Conservation (phyloP, 2,329 filamentous ascomycete genomes). For the Magnaporthales sp. region DNA sequence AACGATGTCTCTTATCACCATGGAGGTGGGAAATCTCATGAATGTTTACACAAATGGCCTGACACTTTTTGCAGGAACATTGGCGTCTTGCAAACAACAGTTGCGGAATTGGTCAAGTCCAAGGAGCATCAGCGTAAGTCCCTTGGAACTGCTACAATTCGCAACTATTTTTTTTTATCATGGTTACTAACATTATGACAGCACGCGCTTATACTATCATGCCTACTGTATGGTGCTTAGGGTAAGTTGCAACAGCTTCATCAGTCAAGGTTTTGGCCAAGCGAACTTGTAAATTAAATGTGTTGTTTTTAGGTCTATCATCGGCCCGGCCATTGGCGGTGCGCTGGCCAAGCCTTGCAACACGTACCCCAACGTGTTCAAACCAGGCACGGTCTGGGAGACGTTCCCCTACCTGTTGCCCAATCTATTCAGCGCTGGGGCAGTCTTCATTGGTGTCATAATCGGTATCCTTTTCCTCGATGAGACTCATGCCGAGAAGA, state of each 20-base stretch:
- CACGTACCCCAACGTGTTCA: slow-evolving; percentile 69
- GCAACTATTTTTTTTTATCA: background rate
- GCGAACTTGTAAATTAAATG: slow-evolving; percentile 10
- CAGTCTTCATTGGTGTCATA: slow-evolving; percentile 66
- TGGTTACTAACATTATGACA: slow-evolving; percentile 24
- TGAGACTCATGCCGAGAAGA: slow-evolving; percentile 84
- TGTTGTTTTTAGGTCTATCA: slow-evolving; percentile 57
- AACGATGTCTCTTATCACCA: slow-evolving; percentile 8
- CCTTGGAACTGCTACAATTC: slow-evolving; percentile 6
- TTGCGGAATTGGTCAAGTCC: slow-evolving; percentile 84
- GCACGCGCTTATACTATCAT: slow-evolving; percentile 93
- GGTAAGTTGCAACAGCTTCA: slow-evolving; percentile 40
- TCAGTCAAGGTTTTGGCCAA: background rate
- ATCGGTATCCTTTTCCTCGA: slow-evolving; percentile 83
- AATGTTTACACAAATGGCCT: slow-evolving; percentile 9
- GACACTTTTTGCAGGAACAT: slow-evolving; percentile 59
- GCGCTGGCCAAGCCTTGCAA: slow-evolving; percentile 79
- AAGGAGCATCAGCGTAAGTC: slow-evolving; percentile 83
- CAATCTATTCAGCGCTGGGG: slow-evolving; percentile 79
- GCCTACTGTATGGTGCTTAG: slow-evolving; percentile 96
- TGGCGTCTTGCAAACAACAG: slow-evolving; percentile 88
- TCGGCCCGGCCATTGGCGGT: slow-evolving; percentile 87
- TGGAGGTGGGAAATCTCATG: too few species aligned
- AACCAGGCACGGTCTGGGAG: slow-evolving; percentile 69
- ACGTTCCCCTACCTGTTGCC: slow-evolving; percentile 83